Evolutionary conservation across 23 red algal species (phyloP), one percentile per base, ranked within the genome.

Genomic region (Chondrus crispus): DNA sequence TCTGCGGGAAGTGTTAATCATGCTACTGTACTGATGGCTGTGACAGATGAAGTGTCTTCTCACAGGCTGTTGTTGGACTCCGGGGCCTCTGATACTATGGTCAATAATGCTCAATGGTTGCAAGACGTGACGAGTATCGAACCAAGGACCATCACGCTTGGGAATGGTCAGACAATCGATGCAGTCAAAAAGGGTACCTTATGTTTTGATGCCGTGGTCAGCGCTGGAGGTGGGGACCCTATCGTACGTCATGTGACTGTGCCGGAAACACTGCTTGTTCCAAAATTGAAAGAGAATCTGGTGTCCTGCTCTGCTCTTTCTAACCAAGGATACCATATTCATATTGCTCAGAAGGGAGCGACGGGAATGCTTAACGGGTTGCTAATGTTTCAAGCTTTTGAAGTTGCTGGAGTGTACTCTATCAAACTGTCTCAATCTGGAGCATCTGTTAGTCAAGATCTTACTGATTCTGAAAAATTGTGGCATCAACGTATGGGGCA

Each of bases 401-500:
- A 19, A 29, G 41, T 62, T 0, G 80, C 22, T 63, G n/a, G 16
- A n/a, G 16, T 55, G 51, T 55, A 55, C 4, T 36, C 46, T 8
- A 32, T 35, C 0, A 63, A 84, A 4, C 2, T 3, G 9, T 4
- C 4, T 4, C 5, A 5, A 8, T 5, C 11, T 40, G 55, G 45
- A 42, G 4, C 16, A 5, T 49, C 26, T 68, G 11, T 19, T 3
- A 55, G 36, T 4, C 51, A 49, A 16, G 5, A 20, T 4, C 11
- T 12, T 33, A 28, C 8, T 5, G 7, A 58, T 3, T 33, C 6
- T 20, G 80, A 63, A 0, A 3, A 7, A 14, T 41, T 60, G 18
- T 84, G 54, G 80, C 51, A 84, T 43, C 51, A 47, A 35, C 5
- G 80, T 5, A 28, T 84, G 38, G 53, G 80, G 3, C 80, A 66